A percentile compares a stretch with the other conserved stretches of the same genome.
Conservation (phyloP, 1,284 basidiomycete species). For the Trametes versicolor region DNA sequence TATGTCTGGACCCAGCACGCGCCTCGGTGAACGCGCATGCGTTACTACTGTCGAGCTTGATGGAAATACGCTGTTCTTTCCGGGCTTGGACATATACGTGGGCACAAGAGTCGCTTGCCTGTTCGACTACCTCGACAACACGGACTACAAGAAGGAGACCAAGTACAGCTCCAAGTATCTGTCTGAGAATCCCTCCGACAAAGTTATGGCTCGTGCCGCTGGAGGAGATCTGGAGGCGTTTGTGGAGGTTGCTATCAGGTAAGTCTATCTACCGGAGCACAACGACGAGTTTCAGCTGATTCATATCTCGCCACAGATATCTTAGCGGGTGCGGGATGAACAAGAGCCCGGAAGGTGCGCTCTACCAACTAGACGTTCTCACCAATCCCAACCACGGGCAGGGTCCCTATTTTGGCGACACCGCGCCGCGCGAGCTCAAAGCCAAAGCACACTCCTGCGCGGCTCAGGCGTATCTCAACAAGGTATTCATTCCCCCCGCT, state of each 20-base stretch:
- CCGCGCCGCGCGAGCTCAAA: background rate
- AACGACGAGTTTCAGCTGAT: background rate
- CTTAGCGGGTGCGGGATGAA: background rate
- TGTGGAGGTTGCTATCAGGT: background rate
- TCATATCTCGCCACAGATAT: background rate
- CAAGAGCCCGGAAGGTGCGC: background rate
- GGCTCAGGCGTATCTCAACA: background rate
- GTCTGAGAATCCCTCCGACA: background rate
- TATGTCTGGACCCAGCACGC: background rate
- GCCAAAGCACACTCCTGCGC: conserved; percentile 2
- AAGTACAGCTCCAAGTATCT: background rate
- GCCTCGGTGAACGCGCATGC: background rate
- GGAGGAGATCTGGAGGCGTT: background rate
- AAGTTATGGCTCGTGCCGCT: background rate
- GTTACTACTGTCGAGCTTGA: background rate
- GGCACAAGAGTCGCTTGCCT: background rate
- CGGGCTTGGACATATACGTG: background rate
- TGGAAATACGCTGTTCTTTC: background rate
- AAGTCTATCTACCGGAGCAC: background rate
- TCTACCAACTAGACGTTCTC: background rate
- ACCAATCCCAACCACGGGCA: background rate
- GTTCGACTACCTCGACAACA: background rate
- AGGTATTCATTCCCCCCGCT: background rate
- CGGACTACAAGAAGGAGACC: background rate
- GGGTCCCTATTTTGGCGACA: background rate